A percentile compares a stretch with the other conserved stretches of the same genome.
Conservation (phyloP, 2,329 filamentous ascomycete species). For the Epichloe festucae region DNA sequence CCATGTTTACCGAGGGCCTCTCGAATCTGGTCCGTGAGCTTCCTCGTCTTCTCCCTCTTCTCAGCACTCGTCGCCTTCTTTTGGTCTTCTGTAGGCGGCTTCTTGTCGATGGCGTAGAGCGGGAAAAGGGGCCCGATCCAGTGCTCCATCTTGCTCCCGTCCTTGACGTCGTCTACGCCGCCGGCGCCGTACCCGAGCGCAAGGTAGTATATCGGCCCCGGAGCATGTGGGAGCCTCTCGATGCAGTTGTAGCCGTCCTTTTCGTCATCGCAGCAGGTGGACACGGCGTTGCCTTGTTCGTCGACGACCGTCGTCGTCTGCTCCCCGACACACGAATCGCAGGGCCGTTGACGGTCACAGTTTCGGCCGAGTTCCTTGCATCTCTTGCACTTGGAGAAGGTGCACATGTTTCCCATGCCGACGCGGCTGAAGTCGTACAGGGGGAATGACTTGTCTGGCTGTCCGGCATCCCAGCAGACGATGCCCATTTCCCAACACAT, state of each 20-base stretch:
- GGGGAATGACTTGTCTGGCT: constrained; percentile 7
- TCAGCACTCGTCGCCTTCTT: neutral
- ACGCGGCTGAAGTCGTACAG: constrained; percentile 18
- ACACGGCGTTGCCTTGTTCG: neutral
- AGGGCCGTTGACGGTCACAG: constrained; percentile 26
- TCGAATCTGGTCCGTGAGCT: neutral
- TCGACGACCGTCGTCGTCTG: neutral
- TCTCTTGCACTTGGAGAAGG: constrained; percentile 14
- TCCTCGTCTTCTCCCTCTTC: neutral
- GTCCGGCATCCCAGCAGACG: constrained; percentile 11
- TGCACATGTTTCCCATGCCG: constrained; percentile 17
- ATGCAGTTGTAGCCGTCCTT: constrained; percentile 9
- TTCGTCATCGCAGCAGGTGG: constrained; percentile 5
- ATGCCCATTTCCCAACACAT: constrained; percentile 19
- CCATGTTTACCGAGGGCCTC: neutral
- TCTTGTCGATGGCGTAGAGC: constrained; percentile 8
- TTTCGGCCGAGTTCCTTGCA: constrained; percentile 12
- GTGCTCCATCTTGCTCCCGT: constrained; percentile 12
- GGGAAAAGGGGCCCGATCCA: constrained; percentile 13
- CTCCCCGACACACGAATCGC: constrained; percentile 19
- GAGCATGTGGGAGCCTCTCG: constrained; percentile 5
- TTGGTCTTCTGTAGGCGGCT: neutral
- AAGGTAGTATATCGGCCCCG: constrained; percentile 23
- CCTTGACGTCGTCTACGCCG: constrained; percentile 16
- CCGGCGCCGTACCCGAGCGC: constrained; percentile 16